phyloP scores from a whole-genome alignment of 257 asterid species.

The Asclepias syriaca region DNA sequence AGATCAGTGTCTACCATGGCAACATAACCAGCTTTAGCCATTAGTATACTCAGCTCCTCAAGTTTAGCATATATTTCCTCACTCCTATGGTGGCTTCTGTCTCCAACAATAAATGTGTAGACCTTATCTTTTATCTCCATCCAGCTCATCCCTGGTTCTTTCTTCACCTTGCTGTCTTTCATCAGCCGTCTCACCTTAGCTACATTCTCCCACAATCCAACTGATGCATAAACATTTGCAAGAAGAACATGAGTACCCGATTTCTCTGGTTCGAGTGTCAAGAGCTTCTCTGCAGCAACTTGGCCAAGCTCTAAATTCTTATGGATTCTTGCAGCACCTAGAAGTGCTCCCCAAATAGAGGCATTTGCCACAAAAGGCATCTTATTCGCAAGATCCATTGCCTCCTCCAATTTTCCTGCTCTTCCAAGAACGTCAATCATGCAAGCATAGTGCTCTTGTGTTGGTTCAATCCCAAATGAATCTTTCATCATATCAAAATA shows the following conservation, averaged over 20 bases:
- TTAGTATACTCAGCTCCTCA: slow-evolving; percentile 45
- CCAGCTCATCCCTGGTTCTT: slow-evolving; percentile 93
- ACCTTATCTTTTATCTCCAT: slow-evolving; percentile 61
- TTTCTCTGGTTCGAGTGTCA: slow-evolving; percentile 59
- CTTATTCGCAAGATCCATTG: slow-evolving; percentile 37
- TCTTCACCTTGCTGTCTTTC: slow-evolving; percentile 64
- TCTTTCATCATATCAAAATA: slow-evolving; percentile 53
- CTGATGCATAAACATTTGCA: slow-evolving; percentile 69
- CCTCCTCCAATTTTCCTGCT: slow-evolving; percentile 62
- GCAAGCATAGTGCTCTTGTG: slow-evolving; percentile 80
- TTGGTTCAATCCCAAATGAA: slow-evolving; percentile 49
- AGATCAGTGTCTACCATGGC: slow-evolving; percentile 63
- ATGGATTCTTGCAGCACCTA: slow-evolving; percentile 74
- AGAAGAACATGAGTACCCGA: slow-evolving; percentile 69
- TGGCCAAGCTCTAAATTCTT: slow-evolving; percentile 60
- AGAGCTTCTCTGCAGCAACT: slow-evolving; percentile 55
- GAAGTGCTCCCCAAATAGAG: slow-evolving; percentile 70
- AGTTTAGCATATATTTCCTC: slow-evolving; percentile 60
- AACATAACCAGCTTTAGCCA: slow-evolving; percentile 66
- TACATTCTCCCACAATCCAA: slow-evolving; percentile 62
- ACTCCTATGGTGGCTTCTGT: slow-evolving; percentile 51
- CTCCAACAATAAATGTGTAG: slow-evolving; percentile 72
- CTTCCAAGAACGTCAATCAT: slow-evolving; percentile 79
- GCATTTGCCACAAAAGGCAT: slow-evolving; percentile 76
- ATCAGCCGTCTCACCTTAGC: slow-evolving; percentile 46